Evolutionary conservation across 192 early-diverging fungal genomes (phyloP).

Genomic region (Backusella morwellensis): DNA sequence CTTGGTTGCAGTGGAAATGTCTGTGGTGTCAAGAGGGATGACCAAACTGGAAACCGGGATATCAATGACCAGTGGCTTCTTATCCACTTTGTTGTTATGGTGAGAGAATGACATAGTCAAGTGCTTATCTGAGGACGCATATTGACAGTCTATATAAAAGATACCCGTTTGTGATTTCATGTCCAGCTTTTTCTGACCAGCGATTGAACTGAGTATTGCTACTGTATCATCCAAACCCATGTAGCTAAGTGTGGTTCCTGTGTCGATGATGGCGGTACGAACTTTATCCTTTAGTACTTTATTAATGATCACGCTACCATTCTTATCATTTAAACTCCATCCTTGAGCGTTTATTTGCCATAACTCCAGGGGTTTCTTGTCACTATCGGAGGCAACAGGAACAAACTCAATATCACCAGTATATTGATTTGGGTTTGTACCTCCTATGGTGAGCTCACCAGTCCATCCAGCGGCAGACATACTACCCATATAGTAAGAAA

Average conservation of each 20-base stretch:
- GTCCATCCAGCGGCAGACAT: conserved; percentile 14
- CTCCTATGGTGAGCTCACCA: conserved; percentile 52
- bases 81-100: background rate
- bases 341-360: background rate
- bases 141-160: conserved; percentile 16
- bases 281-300: background rate
- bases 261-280: conserved; percentile 20
- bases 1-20: background rate
- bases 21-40: conserved; percentile 23
- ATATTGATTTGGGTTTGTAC: conserved; percentile 43
- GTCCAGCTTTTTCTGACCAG: background rate
- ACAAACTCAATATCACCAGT: conserved; percentile 49
- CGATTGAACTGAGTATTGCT: background rate
- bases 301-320: background rate
- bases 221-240: conserved; percentile 5
- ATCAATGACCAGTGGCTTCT: conserved; percentile 21
- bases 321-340: conserved; percentile 14
- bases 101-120: conserved; percentile 11
- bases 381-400: conserved; percentile 17
- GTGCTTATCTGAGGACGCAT: conserved; percentile 1
- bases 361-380: background rate
- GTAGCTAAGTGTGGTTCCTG: conserved; percentile 26
- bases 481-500: conserved; percentile 17
- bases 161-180: conserved; percentile 6
- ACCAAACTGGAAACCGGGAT: conserved; percentile 20